Percentiles rank a stretch among this genome's conserved stretches.
Conservation (phyloP, 306 rosid genomes). For the Quercus ilex region DNA sequence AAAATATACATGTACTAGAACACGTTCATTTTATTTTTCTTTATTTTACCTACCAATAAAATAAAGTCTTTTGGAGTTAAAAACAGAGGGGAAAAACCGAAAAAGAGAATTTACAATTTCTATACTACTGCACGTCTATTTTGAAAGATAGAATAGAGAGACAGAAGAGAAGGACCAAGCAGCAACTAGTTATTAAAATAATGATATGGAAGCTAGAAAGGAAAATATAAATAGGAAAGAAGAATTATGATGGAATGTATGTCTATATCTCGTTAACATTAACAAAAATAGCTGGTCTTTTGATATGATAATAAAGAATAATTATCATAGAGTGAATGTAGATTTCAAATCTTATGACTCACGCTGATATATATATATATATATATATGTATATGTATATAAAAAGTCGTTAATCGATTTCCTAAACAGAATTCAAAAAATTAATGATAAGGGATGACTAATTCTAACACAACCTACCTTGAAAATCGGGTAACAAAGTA, state of each 20-base stretch:
- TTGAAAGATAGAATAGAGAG: not conserved
- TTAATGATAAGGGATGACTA: too few species aligned
- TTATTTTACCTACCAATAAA: not conserved
- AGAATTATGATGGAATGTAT: too few species aligned
- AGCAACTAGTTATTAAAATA: not conserved
- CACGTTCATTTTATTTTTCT: not conserved
- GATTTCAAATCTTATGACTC: too few species aligned
- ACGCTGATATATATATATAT: too few species aligned
- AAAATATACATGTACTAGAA: not conserved
- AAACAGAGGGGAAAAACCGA: too few species aligned
- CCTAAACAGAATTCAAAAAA: too few species aligned
- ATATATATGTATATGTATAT: too few species aligned
- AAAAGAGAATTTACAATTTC: not conserved
- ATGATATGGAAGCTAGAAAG: not conserved
- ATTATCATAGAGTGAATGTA: too few species aligned
- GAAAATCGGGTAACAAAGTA: not conserved
- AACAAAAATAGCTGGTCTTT: too few species aligned
- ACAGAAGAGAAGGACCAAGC: not conserved
- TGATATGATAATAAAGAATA: too few species aligned
- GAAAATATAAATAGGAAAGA: not conserved
- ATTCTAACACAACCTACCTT: not conserved
- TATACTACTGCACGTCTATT: not conserved
- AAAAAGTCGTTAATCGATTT: too few species aligned
- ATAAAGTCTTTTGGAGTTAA: not conserved
- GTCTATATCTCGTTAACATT: too few species aligned